Conservation (phyloP, 2,329 filamentous ascomycete genomes). For the Fusarium sp. region DNA sequence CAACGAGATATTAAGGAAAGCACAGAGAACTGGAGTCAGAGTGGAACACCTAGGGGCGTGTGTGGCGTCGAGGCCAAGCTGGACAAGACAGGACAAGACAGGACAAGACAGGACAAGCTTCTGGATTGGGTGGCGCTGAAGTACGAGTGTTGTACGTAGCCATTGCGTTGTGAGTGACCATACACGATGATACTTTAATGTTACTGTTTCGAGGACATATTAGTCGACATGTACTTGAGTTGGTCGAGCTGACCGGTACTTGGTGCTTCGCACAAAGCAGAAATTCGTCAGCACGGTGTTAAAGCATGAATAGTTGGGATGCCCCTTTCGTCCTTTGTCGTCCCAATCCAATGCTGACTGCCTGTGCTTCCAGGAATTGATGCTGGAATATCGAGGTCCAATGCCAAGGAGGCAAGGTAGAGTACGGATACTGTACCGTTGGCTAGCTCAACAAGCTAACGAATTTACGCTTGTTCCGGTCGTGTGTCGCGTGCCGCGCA, state of each 20-base stretch:
- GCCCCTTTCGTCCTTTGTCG: not conserved
- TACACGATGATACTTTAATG: not conserved
- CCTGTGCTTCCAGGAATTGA: not conserved
- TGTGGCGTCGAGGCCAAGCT: constrained; percentile 29
- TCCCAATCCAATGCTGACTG: not conserved
- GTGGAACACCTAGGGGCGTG: constrained; percentile 25
- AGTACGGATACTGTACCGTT: not conserved
- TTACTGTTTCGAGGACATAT: not conserved
- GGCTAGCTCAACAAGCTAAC: not conserved
- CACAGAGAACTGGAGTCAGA: constrained; percentile 21
- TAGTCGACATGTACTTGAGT: not conserved
- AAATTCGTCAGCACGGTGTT: not conserved
- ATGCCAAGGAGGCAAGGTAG: constrained; percentile 12
- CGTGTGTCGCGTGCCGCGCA: constrained; percentile 39
- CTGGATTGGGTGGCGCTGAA: constrained; percentile 1
- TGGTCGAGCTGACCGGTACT: not conserved
- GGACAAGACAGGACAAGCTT: constrained; percentile 18
- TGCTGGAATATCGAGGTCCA: not conserved
- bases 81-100: constrained; percentile 18
- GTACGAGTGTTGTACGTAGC: not conserved
- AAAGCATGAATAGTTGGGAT: not conserved
- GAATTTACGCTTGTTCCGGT: constrained; percentile 9
- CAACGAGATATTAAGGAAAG: constrained; percentile 29
- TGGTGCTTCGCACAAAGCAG: not conserved
- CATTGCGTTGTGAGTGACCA: not conserved